Evolutionary conservation across 768 basidiomycete species (phyloP).

Genomic region (Leccinum sublutescens): DNA sequence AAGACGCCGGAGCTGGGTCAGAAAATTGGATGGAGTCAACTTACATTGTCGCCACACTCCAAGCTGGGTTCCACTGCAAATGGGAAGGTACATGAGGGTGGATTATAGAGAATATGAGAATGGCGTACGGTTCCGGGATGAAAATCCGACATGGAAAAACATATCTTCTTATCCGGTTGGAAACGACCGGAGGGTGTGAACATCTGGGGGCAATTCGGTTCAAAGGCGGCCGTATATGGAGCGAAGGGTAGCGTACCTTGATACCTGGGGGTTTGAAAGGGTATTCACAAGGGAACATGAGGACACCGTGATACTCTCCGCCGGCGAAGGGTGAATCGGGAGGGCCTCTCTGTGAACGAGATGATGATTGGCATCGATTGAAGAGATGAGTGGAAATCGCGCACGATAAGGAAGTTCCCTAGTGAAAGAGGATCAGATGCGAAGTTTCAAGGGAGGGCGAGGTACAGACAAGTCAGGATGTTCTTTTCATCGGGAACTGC

Average conservation of each 20-base stretch:
- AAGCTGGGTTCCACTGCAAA: conserved; percentile 87
- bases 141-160: conserved; percentile 97
- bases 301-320: conserved; percentile 92
- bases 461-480: conserved; percentile 82
- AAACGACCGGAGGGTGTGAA: conserved; percentile 89
- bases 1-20: not conserved
- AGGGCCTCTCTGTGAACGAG: conserved; percentile 71
- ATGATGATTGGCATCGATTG: conserved; percentile 6
- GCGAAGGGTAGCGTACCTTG: conserved; percentile 55
- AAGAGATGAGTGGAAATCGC: conserved; percentile 21
- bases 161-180: conserved; percentile 92
- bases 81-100: not conserved
- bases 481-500: conserved; percentile 97
- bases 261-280: conserved; percentile 97
- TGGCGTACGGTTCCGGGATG: conserved; percentile 80
- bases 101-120: not conserved
- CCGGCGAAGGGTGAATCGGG: conserved; percentile 88
- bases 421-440: conserved; percentile 12
- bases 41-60: conserved; percentile 93
- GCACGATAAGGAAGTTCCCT: conserved; percentile 96
- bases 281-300: conserved; percentile 92
- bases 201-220: conserved; percentile 55
- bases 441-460: conserved; percentile 4
- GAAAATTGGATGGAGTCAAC: conserved; percentile 28
- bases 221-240: conserved; percentile 3